Evolutionary conservation across 192 early-diverging fungal species (phyloP), one percentile per base, ranked within the genome.

Genomic region (Coemansia sp.): DNA sequence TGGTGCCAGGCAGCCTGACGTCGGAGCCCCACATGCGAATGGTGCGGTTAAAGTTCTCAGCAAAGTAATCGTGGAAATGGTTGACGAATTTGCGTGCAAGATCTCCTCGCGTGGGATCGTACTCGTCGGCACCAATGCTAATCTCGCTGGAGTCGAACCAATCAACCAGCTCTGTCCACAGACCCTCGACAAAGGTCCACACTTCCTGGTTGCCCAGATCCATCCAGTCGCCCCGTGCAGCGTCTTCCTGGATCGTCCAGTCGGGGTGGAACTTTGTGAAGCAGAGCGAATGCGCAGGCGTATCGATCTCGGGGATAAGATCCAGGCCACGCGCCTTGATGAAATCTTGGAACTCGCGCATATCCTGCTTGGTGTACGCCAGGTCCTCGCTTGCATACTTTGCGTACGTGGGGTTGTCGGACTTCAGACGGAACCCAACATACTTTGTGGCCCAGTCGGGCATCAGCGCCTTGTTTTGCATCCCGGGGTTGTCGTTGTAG

Each of bases 251-350:
- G 52, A 82, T 77, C 5, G 68, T 59, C 75, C 75, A 77, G 51
- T 82, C 68, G 34, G 80, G 80, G 29, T 82, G 75, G 64, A 78
- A 74, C 57, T 78, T 82, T 58, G 76, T 77, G 40, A 82, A 82
- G 59, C 71, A 72, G 23, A 82, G 66, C 31, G 80, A 73, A 48
- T 82, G 80, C 0, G 80, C 80, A 7, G 80, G 80, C 55, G 70
- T 71, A 30, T 82, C 80, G 26, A 82, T 78, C 64, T 82, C 80
- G 29, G 80, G 80, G 26, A 82, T 76, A 33, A 82, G 53, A 23
- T 76, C 76, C 52, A 78, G 34, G 16, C 75, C 80, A 37, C 67
- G 75, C 0, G 64, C 75, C 67, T 82, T 82, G 59, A 71, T 65
- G 39, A 82, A 71, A 61, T 77, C 67, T 57, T 82, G 80, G 55